Conservation (phyloP, 306 rosid species). For the Ziziphus jujuba region DNA sequence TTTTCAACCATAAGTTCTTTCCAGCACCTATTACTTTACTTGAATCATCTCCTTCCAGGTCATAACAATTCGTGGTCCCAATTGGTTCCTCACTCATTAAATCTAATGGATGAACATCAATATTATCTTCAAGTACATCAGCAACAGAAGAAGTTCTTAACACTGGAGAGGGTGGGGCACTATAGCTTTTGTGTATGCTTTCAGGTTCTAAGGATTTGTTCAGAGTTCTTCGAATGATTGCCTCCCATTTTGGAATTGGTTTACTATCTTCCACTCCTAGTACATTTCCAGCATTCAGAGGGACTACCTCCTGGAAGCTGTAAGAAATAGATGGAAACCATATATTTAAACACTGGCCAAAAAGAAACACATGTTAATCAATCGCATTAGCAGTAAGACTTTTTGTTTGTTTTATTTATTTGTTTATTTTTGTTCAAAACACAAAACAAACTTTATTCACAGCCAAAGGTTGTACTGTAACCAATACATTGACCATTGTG, state of each 20-base stretch:
- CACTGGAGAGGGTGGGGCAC: conserved; percentile 94
- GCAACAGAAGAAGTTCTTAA: conserved; percentile 75
- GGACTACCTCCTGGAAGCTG: conserved; percentile 97
- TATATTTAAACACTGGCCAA: neutral
- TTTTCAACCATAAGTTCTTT: conserved; percentile 48
- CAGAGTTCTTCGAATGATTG: conserved; percentile 73
- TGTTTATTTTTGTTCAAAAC: neutral
- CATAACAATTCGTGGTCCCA: conserved; percentile 29
- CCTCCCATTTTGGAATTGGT: conserved; percentile 91
- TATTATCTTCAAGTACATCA: conserved; percentile 62
- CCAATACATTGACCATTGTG: neutral
- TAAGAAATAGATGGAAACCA: conserved; percentile 1
- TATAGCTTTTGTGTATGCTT: conserved; percentile 63
- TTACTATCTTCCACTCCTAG: conserved; percentile 85
- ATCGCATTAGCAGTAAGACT: neutral
- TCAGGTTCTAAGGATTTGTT: conserved; percentile 71
- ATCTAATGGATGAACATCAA: conserved; percentile 48
- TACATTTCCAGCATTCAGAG: conserved; percentile 92
- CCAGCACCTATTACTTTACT: conserved; percentile 43
- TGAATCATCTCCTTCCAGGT: conserved; percentile 37
- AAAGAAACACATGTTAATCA: neutral
- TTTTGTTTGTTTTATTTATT: too few relatives aligned
- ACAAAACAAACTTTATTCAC: conserved; percentile 1
- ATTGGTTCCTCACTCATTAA: conserved; percentile 38
- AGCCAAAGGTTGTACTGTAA: conserved; percentile 19